A percentile compares a stretch with the other conserved stretches of the same genome.
Evolutionary conservation across 495 filamentous ascomycete species (phyloP).

Genomic region (Xanthoparmelia taractica): DNA sequence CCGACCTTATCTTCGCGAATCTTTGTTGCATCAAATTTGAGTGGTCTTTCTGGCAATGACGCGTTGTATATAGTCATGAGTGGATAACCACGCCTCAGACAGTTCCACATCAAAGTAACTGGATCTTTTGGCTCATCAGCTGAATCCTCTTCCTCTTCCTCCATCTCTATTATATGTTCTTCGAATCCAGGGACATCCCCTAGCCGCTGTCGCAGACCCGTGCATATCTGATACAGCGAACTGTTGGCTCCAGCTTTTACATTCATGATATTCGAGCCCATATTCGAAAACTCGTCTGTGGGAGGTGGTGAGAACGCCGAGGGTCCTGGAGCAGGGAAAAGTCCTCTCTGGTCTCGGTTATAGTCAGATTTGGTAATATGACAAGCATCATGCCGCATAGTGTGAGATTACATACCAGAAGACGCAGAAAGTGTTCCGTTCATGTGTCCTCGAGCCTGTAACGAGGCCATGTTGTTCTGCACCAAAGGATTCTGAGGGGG

Average conservation of each 20-base stretch:
- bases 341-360: slow-evolving; percentile 15
- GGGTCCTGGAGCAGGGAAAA: slow-evolving; percentile 21
- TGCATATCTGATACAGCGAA: slow-evolving; percentile 91
- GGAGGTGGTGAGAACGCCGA: slow-evolving; percentile 17
- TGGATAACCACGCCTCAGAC: slow-evolving; percentile 74
- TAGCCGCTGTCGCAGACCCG: slow-evolving; percentile 70
- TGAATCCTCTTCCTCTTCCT: slow-evolving; percentile 50
- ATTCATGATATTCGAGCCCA: slow-evolving; percentile 82
- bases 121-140: slow-evolving; percentile 63
- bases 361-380: slow-evolving; percentile 12
- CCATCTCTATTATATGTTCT: slow-evolving; percentile 54
- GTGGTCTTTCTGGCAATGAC: slow-evolving; percentile 53
- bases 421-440: slow-evolving; percentile 21
- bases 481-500: slow-evolving; percentile 16
- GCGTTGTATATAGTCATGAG: slow-evolving; percentile 85
- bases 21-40: slow-evolving; percentile 55
- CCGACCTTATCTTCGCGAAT: slow-evolving; percentile 56
- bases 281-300: slow-evolving; percentile 7
- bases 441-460: slow-evolving; percentile 23
- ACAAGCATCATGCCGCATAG: slow-evolving; percentile 9
- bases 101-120: slow-evolving; percentile 84
- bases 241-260: slow-evolving; percentile 76
- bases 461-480: slow-evolving; percentile 24
- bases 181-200: slow-evolving; percentile 78
- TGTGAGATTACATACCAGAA: slow-evolving; percentile 12